Percentiles rank a stretch among this genome's conserved stretches.
These are phyloP conservation scores for Mortierella sp. DNA, from an alignment of 371 early-diverging fungal genomes.

Conservation along the genomic window DNA sequence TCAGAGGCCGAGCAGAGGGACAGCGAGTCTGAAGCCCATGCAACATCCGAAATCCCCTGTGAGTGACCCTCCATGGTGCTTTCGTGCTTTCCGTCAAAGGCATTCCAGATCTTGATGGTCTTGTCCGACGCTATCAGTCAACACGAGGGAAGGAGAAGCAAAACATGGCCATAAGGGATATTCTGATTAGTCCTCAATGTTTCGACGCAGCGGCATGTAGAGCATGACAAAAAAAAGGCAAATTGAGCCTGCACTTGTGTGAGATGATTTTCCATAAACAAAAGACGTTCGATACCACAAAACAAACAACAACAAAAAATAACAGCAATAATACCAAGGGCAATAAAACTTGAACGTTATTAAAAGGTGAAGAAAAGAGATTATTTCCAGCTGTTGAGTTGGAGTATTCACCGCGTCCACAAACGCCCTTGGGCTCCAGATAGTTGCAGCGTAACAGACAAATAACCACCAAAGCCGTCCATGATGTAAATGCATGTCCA, in stretches of 20 bases:
- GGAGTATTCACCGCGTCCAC: background rate
- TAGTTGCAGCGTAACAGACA: background rate
- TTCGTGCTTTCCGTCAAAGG: conserved; percentile 86
- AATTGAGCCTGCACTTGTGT: conserved; percentile 6
- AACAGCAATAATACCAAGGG: background rate
- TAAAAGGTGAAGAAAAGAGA: background rate
- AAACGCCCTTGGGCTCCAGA: background rate
- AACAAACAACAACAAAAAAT: background rate
- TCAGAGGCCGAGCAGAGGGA: conserved; percentile 94
- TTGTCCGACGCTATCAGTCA: conserved; percentile 82
- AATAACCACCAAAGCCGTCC: background rate
- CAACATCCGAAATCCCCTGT: conserved; percentile 96
- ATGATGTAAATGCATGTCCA: background rate
- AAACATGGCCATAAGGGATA: background rate
- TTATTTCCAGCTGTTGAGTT: background rate
- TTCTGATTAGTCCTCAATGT: conserved; percentile 1
- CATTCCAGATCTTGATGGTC: conserved; percentile 95
- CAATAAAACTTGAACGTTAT: background rate
- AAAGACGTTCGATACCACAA: conserved; percentile 8
- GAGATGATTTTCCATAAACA: conserved; percentile 8
- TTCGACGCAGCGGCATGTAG: conserved; percentile 1
- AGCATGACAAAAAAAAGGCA: background rate
- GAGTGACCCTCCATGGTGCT: conserved; percentile 92
- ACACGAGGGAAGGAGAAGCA: background rate
- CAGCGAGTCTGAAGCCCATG: conserved; percentile 95